Base-by-base conservation (phyloP, 1,284 basidiomycete genomes). In the Boletus mariae region DNA sequence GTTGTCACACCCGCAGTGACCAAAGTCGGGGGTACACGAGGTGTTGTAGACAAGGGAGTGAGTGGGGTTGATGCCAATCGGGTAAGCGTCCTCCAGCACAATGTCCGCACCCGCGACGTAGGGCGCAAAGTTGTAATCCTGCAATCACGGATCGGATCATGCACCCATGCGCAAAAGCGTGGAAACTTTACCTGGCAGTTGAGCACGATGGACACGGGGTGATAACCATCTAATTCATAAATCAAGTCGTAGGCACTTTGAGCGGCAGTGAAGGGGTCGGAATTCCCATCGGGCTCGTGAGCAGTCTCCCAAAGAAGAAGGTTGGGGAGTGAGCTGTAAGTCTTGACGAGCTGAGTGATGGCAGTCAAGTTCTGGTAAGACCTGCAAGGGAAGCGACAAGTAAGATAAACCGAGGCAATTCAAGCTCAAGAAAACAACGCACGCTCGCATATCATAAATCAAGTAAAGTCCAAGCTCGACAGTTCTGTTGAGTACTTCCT, bases 291-390 rank as follows among this genome's bases (percentile, higher is more conserved):
- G 1, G 85, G 85, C 60, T 90, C 86, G 60, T 89, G 85, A 8
- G 77, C 85, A 31, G 86, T 88, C 64, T 89, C 90, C 85, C 87
- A 90, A 0, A 85, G 68, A 6, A 91, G 72, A 25, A 90, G 74
- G 57, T 87, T 87, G 1, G 80, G 76, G 13, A 85, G 77, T 8
- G 79, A 77, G 59, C 82, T 83, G 68, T 87, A 78, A 20, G 71
- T 73, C 54, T 83, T 76, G 29, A 90, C 84, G 67, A 87, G 77
- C 51, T 79, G 74, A 1, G 79, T 79, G 7, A 90, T 82, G 2
- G 77, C 74, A 11, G 80, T 78, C 41, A 71, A 56, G 65, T 89
- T 83, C 73, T 76, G 78, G 65, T 89, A 89, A 8, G 75, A 28
- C 11, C 63, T 70, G 45, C 0, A 45, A 29, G 7, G 6, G 32